Percentiles rank a stretch among this genome's conserved stretches.
Evolutionary conservation across 306 rosid genomes (phyloP).

Genomic region (Castanea sativa): DNA sequence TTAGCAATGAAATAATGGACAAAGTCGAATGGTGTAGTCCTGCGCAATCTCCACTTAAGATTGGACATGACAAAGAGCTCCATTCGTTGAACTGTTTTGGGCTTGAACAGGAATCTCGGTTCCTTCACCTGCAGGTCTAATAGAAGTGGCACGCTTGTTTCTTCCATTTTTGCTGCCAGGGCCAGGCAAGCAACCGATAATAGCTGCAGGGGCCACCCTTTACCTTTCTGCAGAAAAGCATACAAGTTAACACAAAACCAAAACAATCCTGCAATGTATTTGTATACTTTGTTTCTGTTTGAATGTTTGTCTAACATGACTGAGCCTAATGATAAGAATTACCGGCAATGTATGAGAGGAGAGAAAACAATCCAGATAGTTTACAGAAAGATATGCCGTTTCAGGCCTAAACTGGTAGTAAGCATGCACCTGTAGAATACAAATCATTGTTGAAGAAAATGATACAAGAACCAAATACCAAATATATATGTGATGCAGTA

Average conservation of each 20-base stretch:
- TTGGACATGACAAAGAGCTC: slow-evolving; percentile 43
- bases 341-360: slow-evolving; percentile 13
- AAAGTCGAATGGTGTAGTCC: slow-evolving; percentile 45
- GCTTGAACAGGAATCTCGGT: slow-evolving; percentile 37
- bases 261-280: background rate
- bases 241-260: background rate
- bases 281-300: too few relatives aligned
- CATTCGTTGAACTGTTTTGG: slow-evolving; percentile 48
- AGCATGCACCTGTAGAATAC: slow-evolving; percentile 35
- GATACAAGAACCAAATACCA: background rate
- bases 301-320: too few relatives aligned
- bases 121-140: slow-evolving; percentile 38
- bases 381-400: slow-evolving; percentile 44
- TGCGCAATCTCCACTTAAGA: slow-evolving; percentile 46
- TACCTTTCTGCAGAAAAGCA: slow-evolving; percentile 34
- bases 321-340: background rate
- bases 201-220: slow-evolving; percentile 42
- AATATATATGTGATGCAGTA: background rate
- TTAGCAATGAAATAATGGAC: slow-evolving; percentile 30
- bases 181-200: slow-evolving; percentile 46
- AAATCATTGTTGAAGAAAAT: background rate
- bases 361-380: slow-evolving; percentile 19
- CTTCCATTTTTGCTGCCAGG: slow-evolving; percentile 56
- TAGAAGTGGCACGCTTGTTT: slow-evolving; percentile 39
- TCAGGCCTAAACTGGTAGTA: slow-evolving; percentile 40